These are phyloP conservation scores for Aspergillus fijiensis DNA, from an alignment of 2,329 filamentous ascomycete species.

Conservation along the genomic window DNA sequence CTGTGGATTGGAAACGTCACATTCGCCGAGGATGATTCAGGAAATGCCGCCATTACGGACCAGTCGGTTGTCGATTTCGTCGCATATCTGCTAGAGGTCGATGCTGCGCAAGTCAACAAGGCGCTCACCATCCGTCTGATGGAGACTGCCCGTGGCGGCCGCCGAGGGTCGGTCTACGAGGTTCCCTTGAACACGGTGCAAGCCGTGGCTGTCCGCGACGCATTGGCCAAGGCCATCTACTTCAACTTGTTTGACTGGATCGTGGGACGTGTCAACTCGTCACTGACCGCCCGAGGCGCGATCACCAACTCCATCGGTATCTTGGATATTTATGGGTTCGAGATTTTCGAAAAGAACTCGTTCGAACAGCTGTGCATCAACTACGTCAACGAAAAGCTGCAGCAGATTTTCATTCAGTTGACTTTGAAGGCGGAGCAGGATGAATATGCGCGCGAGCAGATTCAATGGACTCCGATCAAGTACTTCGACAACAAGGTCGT, in stretches of 20 bases:
- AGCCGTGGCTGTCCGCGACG: slow-evolving; percentile 82
- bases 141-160: slow-evolving; percentile 65
- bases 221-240: slow-evolving; percentile 92
- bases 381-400: slow-evolving; percentile 98
- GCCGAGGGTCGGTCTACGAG: slow-evolving; percentile 67
- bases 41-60: slow-evolving; percentile 83
- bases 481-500: slow-evolving; percentile 99
- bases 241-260: slow-evolving; percentile 99
- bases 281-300: slow-evolving; percentile 72
- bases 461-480: slow-evolving; percentile 98
- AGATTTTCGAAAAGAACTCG: slow-evolving; percentile 98
- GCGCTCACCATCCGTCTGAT: slow-evolving; percentile 88
- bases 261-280: slow-evolving; percentile 85
- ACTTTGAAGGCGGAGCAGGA: slow-evolving; percentile 97
- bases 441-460: slow-evolving; percentile 92
- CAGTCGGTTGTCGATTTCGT: slow-evolving; percentile 92
- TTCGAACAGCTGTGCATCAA: slow-evolving; percentile 99
- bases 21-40: slow-evolving; percentile 84
- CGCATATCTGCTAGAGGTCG: slow-evolving; percentile 88
- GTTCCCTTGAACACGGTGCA: slow-evolving; percentile 84
- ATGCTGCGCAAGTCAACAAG: slow-evolving; percentile 74
- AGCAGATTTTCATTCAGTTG: slow-evolving; percentile 98
- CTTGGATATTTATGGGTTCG: slow-evolving; percentile 97
- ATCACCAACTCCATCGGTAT: slow-evolving; percentile 89
- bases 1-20: slow-evolving; percentile 94